These are phyloP conservation scores for Fusarium paranaense DNA, from an alignment of 2,329 filamentous ascomycete genomes.

Conservation along the genomic window DNA sequence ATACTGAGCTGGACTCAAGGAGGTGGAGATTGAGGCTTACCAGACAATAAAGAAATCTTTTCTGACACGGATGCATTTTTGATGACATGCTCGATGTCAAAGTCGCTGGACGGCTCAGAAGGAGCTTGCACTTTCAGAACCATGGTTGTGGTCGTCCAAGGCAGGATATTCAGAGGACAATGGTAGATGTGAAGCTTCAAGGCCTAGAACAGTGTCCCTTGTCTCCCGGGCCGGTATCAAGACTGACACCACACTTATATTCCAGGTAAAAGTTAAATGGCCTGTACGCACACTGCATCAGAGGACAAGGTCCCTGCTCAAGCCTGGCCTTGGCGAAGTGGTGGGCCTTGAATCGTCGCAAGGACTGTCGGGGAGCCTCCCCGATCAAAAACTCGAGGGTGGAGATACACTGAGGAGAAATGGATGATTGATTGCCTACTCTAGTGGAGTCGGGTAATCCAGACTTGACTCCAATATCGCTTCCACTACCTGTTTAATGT, in stretches of 20 bases:
- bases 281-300: not conserved
- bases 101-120: not conserved
- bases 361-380: not conserved
- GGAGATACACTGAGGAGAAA: not conserved
- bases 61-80: conserved; percentile 9
- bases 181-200: not conserved
- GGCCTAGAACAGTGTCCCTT: not conserved
- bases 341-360: not conserved
- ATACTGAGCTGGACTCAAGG: not conserved
- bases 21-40: not conserved
- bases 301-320: not conserved
- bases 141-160: not conserved
- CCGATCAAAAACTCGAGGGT: not conserved
- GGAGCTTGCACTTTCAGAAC: not conserved
- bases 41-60: conserved; percentile 7
- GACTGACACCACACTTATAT: not conserved
- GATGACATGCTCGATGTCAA: conserved; percentile 10
- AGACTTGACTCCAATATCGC: not conserved
- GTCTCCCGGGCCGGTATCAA: not conserved
- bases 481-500: not conserved
- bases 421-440: not conserved
- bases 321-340: not conserved
- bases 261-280: not conserved
- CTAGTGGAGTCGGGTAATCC: not conserved
- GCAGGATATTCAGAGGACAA: not conserved